These are phyloP conservation scores for Wickerhamomyces strasburgensis DNA, from an alignment of 805 yeast species.

Conservation along the genomic window DNA sequence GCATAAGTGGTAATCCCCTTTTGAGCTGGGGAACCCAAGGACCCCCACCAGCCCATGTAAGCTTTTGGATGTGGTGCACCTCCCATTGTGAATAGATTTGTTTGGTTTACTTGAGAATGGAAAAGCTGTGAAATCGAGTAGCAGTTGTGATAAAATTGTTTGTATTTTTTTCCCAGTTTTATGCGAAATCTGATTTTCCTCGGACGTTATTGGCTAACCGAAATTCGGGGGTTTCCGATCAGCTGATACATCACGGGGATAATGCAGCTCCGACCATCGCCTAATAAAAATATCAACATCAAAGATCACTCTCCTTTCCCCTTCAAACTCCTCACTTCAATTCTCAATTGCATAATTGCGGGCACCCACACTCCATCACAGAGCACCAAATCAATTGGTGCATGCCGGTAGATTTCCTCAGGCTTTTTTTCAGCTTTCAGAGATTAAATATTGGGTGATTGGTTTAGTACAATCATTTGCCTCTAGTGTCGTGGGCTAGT, in stretches of 20 bases:
- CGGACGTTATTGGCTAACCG: slow-evolving; percentile 13
- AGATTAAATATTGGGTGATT: no score
- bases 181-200: slow-evolving; percentile 8
- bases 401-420: no score
- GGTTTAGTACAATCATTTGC: no score
- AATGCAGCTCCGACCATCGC: no score
- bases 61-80: slow-evolving; percentile 64
- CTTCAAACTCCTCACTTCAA: no score
- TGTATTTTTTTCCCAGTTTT: slow-evolving; percentile 8
- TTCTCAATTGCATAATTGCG: no score
- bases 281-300: no score
- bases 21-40: slow-evolving; percentile 81
- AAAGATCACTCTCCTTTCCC: no score
- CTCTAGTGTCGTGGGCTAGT: not conserved
- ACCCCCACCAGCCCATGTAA: slow-evolving; percentile 98
- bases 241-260: not conserved
- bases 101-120: slow-evolving; percentile 1
- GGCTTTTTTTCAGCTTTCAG: no score
- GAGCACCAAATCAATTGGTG: no score
- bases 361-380: no score
- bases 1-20: slow-evolving; percentile 83
- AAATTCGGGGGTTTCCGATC: not conserved
- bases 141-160: slow-evolving; percentile 1
- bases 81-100: slow-evolving; percentile 42
- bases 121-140: not conserved